phyloP scores from a whole-genome alignment of 495 filamentous ascomycete genomes.

The Penicillium pancosmium region DNA sequence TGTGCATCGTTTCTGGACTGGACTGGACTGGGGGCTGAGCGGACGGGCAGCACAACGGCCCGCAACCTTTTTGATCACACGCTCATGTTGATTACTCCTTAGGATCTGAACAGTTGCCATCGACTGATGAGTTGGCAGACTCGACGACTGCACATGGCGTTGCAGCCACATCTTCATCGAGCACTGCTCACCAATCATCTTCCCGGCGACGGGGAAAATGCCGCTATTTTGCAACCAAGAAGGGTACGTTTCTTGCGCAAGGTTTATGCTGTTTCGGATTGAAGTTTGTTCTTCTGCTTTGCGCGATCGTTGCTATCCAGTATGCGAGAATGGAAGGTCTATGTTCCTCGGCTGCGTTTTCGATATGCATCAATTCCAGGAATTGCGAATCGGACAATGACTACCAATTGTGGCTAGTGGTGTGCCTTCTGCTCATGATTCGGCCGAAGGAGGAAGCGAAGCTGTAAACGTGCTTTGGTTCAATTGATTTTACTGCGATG shows the following conservation, averaged over 20 bases:
- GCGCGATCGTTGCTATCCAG: neutral
- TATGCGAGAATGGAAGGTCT: neutral
- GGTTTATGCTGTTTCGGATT: conserved; percentile 16
- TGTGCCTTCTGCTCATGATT: neutral
- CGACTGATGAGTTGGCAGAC: conserved; percentile 38
- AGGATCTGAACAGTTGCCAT: conserved; percentile 20
- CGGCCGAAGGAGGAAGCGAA: neutral
- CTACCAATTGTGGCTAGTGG: neutral
- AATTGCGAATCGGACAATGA: no score
- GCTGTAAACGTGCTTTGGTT: neutral
- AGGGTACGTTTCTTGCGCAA: conserved; percentile 24
- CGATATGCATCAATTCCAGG: neutral
- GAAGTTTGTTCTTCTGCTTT: neutral
- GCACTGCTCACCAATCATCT: conserved; percentile 25
- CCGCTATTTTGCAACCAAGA: conserved; percentile 32
- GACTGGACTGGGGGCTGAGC: conserved; percentile 3
- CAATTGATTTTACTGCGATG: neutral
- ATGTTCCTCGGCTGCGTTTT: neutral
- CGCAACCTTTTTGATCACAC: conserved; percentile 44
- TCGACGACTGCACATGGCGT: conserved; percentile 32
- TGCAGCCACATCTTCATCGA: conserved; percentile 21
- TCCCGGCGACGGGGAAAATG: conserved; percentile 26
- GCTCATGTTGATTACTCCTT: conserved; percentile 27
- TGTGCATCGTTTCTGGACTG: neutral
- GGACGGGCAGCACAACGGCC: conserved; percentile 19